Conservation (phyloP, 2,329 filamentous ascomycete genomes). For the Thermomyces lanuginosus region DNA sequence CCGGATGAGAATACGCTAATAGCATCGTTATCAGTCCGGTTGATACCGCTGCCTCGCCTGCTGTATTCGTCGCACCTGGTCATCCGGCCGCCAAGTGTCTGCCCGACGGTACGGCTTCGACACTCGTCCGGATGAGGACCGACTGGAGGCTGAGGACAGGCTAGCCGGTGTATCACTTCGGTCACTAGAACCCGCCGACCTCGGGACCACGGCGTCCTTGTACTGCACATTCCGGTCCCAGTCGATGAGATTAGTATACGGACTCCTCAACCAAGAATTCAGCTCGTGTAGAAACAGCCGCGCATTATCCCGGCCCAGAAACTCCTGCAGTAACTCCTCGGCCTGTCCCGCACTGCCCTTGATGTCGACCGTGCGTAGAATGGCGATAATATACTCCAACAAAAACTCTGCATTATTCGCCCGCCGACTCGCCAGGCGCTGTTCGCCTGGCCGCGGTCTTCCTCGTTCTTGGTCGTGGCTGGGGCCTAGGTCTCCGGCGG, state of each 20-base stretch:
- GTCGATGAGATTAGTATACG: conserved; percentile 50
- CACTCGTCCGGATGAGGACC: conserved; percentile 11
- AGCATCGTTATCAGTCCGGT: conserved; percentile 17
- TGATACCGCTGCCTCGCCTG: conserved; percentile 17
- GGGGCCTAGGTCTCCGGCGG: conserved; percentile 7
- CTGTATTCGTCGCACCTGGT: conserved; percentile 14
- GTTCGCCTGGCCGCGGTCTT: conserved; percentile 14
- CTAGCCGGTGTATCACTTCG: not conserved
- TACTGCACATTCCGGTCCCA: conserved; percentile 79
- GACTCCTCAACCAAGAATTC: conserved; percentile 65
- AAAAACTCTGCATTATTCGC: conserved; percentile 66
- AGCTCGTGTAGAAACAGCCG: conserved; percentile 72
- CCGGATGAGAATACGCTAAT: conserved; percentile 1
- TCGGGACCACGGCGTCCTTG: conserved; percentile 10
- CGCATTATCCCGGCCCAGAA: conserved; percentile 57
- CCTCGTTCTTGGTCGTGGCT: conserved; percentile 2
- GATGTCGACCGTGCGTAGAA: conserved; percentile 67
- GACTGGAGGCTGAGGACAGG: conserved; percentile 8
- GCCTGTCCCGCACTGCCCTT: conserved; percentile 64
- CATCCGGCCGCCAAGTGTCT: conserved; percentile 7
- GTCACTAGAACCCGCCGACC: too few species aligned
- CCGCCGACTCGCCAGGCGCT: conserved; percentile 27
- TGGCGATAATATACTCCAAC: conserved; percentile 69
- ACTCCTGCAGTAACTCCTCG: conserved; percentile 62
- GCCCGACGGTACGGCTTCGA: conserved; percentile 11